phyloP scores from a whole-genome alignment of 192 early-diverging fungal genomes.

The Coemansia brasiliensis region DNA sequence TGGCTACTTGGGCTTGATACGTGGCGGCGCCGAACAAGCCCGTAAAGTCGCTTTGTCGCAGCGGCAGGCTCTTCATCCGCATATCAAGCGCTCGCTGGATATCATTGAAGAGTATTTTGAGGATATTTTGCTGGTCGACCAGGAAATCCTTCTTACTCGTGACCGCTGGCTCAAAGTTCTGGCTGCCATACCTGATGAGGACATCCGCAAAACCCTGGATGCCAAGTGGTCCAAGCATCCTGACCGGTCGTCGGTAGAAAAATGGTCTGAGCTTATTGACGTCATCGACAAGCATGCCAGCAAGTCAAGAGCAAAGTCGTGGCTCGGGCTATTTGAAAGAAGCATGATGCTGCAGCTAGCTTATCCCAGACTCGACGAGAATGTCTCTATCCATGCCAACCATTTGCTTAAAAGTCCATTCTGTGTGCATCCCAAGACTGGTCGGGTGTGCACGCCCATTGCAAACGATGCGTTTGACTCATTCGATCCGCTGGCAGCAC shows the following conservation, averaged over 20 bases:
- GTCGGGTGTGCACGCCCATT: constrained; percentile 96
- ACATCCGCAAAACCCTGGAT: constrained; percentile 39
- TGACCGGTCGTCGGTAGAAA: constrained; percentile 37
- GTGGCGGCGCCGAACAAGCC: constrained; percentile 73
- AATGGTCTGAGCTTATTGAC: constrained; percentile 54
- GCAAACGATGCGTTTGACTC: constrained; percentile 67
- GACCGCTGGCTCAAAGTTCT: constrained; percentile 78
- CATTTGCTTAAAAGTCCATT: constrained; percentile 98
- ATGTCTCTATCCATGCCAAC: constrained; percentile 85
- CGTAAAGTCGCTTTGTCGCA: constrained; percentile 72
- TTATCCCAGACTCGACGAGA: constrained; percentile 92
- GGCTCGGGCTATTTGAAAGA: constrained; percentile 47
- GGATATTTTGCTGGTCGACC: constrained; percentile 67
- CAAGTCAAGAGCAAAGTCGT: constrained; percentile 35
- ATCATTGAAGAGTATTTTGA: constrained; percentile 75
- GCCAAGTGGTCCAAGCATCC: constrained; percentile 42
- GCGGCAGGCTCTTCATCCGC: constrained; percentile 63
- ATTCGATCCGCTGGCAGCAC: constrained; percentile 81
- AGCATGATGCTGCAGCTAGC: constrained; percentile 89
- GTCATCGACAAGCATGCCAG: constrained; percentile 36
- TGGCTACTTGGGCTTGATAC: constrained; percentile 75
- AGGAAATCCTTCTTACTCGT: constrained; percentile 66
- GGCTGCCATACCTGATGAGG: constrained; percentile 74
- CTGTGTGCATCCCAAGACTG: constrained; percentile 94
- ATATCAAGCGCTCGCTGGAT: constrained; percentile 55